These are phyloP conservation scores for Hordeum marinum DNA, from an alignment of 176 grass and related monocot genomes.

Conservation along the genomic window DNA sequence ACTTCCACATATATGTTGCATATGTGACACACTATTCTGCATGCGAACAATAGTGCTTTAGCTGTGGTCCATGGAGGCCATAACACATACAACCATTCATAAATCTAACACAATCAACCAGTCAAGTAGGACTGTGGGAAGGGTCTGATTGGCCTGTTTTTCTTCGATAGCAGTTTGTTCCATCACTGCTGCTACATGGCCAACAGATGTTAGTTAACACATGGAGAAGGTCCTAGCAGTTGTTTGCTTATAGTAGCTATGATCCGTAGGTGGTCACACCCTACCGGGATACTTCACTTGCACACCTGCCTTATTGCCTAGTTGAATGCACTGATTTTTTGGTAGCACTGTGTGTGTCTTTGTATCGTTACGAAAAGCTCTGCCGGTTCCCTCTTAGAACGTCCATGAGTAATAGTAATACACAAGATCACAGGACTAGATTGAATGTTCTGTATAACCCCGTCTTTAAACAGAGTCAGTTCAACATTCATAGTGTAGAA, in stretches of 20 bases:
- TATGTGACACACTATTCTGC: neutral
- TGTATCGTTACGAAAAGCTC: neutral
- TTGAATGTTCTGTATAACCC: neutral
- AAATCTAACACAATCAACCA: neutral
- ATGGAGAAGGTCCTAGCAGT: neutral
- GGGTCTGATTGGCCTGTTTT: neutral
- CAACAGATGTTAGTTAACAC: neutral
- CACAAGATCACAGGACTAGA: neutral
- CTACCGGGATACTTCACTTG: neutral
- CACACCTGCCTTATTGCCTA: neutral
- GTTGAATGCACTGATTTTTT: neutral
- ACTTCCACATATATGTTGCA: constrained; percentile 4
- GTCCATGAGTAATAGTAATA: neutral
- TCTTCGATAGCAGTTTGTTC: neutral
- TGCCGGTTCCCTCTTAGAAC: neutral
- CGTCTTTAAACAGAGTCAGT: neutral
- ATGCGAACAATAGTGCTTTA: neutral
- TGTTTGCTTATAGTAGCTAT: neutral
- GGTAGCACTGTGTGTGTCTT: neutral
- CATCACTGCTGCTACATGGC: neutral
- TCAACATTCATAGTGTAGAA: neutral
- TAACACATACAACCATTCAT: neutral
- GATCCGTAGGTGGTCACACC: neutral
- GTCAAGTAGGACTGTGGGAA: neutral
- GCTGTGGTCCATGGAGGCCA: neutral